Evolutionary conservation across 163 green algal species (phyloP), one percentile per base, ranked within the genome.

Genomic region (Prototheca stagnorum): DNA sequence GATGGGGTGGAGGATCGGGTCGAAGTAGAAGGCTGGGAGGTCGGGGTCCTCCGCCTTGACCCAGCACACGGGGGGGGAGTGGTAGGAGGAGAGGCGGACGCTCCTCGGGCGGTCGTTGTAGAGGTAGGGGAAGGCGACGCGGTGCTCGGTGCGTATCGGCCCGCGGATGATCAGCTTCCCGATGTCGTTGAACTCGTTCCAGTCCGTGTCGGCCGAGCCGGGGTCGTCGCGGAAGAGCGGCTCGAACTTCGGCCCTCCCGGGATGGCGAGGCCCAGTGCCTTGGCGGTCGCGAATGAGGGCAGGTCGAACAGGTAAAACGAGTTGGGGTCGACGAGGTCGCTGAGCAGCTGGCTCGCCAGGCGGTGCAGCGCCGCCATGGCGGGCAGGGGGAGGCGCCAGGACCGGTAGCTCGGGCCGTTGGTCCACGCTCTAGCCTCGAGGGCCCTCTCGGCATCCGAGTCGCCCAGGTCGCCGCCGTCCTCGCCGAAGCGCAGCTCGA

Each of bases 111-210:
- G 62, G 76, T 92, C 94, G 76, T 99, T 99, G 84, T 99, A 99
- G 65, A 99, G 72, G 77, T 93, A 94, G 25, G 91, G 91, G 71
- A 99, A 99, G 7, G 86, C 91, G 51, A 78, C 68, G 71, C 92
- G 88, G 79, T 98, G 96, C 77, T 98, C 89, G 5, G 89, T 97
- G 56, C 88, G 77, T 59, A 98, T 92, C 49, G 88, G 86, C 4
- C 77, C 82, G 31, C 80, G 73, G 66, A 99, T 97, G 79, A 99
- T 96, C 59, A 99, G 84, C 83, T 99, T 99, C 77, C 94, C 94
- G 71, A 99, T 96, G 71, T 99, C 91, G 67, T 99, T 99, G 78
- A 99, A 99, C 78, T 99, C 91, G 65, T 98, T 97, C 91, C 91
- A 99, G 74, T 97, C 87, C 62, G 85, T 77, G 62, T 98, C 88